phyloP scores from a whole-genome alignment of 192 early-diverging fungal species.

The Backusella westeae region DNA sequence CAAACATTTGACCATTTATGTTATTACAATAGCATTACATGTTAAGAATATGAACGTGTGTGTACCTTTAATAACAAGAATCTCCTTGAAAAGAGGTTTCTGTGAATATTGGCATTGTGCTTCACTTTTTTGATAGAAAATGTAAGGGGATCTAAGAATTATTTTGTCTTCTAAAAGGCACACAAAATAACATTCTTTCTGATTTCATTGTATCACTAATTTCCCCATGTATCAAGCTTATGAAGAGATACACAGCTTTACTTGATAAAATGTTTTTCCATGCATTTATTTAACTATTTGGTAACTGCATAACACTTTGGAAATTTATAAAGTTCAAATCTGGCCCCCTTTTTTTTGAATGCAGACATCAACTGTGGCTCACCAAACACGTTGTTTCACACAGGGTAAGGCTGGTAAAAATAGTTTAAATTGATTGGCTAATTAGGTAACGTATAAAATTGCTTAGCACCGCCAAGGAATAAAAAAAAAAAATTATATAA shows the following conservation, averaged over 20 bases:
- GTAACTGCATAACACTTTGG: neutral
- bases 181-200: neutral
- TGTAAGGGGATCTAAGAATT: constrained; percentile 1
- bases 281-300: constrained; percentile 3
- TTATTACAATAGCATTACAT: neutral
- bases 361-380: constrained; percentile 1
- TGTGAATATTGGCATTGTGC: neutral
- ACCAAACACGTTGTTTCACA: constrained; percentile 8
- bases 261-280: neutral
- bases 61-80: neutral
- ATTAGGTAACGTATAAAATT: neutral
- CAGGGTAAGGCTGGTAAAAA: constrained; percentile 6
- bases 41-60: neutral
- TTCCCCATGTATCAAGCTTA: neutral
- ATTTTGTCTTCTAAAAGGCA: neutral
- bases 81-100: neutral
- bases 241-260: neutral
- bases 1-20: neutral
- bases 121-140: neutral
- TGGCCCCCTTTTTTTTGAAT: neutral
- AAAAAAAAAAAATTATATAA: neutral
- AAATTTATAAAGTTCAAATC: neutral
- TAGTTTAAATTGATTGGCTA: neutral
- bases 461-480: constrained; percentile 6
- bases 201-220: neutral